These are phyloP conservation scores for Solanum corneliomulleri DNA, from an alignment of 257 asterid species.

Conservation along the genomic window DNA sequence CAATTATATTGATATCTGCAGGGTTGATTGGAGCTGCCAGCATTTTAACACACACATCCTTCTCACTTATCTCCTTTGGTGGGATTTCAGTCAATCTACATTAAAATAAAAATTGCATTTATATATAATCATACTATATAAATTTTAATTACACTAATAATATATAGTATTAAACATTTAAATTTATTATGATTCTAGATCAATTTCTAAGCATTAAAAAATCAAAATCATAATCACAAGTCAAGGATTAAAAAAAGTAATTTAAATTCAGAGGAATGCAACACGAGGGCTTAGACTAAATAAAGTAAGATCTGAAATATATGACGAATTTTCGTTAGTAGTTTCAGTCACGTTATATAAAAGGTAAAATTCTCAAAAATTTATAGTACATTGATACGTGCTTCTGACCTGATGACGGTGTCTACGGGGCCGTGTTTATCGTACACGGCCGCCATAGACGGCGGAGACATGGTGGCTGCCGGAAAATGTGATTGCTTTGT, in stretches of 20 bases:
- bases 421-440: constrained; percentile 76
- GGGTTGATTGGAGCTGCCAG: constrained; percentile 95
- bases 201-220: background rate
- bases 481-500: constrained; percentile 17
- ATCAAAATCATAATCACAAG: background rate
- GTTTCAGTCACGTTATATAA: background rate
- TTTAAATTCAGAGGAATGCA: background rate
- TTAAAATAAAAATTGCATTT: background rate
- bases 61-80: constrained; percentile 49
- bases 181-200: background rate
- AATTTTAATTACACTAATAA: background rate
- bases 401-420: constrained; percentile 24
- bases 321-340: background rate
- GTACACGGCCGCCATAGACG: constrained; percentile 78
- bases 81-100: constrained; percentile 54
- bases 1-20: constrained; percentile 81
- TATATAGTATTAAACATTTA: background rate
- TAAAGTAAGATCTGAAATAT: background rate
- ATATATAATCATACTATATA: background rate
- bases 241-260: background rate
- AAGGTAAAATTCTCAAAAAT: background rate
- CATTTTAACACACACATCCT: constrained; percentile 85
- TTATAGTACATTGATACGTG: background rate
- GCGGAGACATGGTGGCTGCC: constrained; percentile 60
- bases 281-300: background rate